Percentiles rank a stretch among this genome's conserved stretches.
Conservation (phyloP, 1,139 yeast species). For the Suzukiozyma palmioleophila region DNA sequence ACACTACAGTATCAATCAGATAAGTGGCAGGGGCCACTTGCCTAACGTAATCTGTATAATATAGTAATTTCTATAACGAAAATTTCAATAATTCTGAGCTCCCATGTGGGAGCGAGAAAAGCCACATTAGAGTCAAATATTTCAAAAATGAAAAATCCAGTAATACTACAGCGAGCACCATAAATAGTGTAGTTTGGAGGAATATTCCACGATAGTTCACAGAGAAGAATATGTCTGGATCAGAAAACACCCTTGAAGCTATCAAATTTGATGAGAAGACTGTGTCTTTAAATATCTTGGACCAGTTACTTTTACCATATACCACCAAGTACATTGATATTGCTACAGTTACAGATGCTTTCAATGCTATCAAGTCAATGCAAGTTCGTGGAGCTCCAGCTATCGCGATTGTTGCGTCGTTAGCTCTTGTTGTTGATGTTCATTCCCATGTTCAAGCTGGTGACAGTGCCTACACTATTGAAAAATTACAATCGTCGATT, state of each 20-base stretch:
- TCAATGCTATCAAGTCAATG: conserved; percentile 78
- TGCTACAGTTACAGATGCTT: conserved; percentile 65
- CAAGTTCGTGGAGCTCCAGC: conserved; percentile 99
- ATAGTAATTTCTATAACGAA: too few relatives aligned
- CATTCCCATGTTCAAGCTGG: conserved; percentile 15
- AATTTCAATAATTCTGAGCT: too few relatives aligned
- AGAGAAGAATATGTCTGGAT: not conserved
- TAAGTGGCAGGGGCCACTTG: too few relatives aligned
- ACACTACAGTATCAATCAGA: too few relatives aligned
- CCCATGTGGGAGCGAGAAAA: too few relatives aligned
- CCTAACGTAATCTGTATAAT: too few relatives aligned
- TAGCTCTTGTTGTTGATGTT: conserved; percentile 75
- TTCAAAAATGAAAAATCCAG: too few relatives aligned
- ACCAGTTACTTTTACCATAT: conserved; percentile 81
- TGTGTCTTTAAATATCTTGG: conserved; percentile 57
- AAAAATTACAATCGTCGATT: conserved; percentile 42
- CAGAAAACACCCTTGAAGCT: conserved; percentile 48
- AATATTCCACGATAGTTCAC: too few relatives aligned
- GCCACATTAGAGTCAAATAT: too few relatives aligned
- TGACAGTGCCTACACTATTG: conserved; percentile 19
- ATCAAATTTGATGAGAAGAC: conserved; percentile 56
- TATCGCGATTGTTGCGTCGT: conserved; percentile 89
- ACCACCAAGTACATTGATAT: conserved; percentile 65
- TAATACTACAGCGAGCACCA: too few relatives aligned
- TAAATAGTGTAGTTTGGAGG: too few relatives aligned